A percentile compares a stretch with the other conserved stretches of the same genome.
Conservation (phyloP, 192 early-diverging fungal genomes). For the Mortierella alpina region DNA sequence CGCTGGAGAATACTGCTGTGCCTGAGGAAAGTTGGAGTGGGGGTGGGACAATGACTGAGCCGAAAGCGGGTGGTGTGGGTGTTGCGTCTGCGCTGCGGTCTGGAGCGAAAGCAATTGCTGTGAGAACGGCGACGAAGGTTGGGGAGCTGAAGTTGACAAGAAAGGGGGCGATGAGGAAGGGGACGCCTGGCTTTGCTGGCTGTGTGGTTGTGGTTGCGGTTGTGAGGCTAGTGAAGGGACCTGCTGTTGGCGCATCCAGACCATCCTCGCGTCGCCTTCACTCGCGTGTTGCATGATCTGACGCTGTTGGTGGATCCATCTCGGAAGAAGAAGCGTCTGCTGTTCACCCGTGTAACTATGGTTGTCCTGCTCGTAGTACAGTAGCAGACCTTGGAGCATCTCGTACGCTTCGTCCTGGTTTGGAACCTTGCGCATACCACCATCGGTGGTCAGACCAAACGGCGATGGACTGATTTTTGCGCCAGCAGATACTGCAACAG, state of each 20-base stretch:
- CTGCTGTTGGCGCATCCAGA: conserved; percentile 32
- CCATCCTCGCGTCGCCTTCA: conserved; percentile 8
- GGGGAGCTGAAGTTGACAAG: background rate
- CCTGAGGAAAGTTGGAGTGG: conserved; percentile 19
- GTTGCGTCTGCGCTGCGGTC: background rate
- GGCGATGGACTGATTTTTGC: background rate
- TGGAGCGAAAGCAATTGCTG: background rate
- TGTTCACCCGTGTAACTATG: conserved; percentile 32
- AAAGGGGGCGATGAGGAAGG: background rate
- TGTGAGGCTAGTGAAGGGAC: conserved; percentile 1
- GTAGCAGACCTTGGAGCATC: conserved; percentile 35
- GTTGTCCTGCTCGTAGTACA: conserved; percentile 51
- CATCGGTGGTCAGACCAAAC: conserved; percentile 37
- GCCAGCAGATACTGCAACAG: background rate
- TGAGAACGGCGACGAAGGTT: background rate
- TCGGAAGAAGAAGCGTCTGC: conserved; percentile 37
- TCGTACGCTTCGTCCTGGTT: conserved; percentile 41
- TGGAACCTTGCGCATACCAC: conserved; percentile 37
- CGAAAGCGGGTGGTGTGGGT: background rate
- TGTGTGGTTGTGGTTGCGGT: background rate
- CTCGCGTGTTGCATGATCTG: conserved; percentile 32
- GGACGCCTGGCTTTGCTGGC: conserved; percentile 13
- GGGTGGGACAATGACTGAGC: conserved; percentile 11
- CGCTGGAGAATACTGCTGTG: background rate
- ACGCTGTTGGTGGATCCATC: conserved; percentile 51